Evolutionary conservation across 2,329 filamentous ascomycete species (phyloP).

Genomic region (Exophiala phaeomuriformis): DNA sequence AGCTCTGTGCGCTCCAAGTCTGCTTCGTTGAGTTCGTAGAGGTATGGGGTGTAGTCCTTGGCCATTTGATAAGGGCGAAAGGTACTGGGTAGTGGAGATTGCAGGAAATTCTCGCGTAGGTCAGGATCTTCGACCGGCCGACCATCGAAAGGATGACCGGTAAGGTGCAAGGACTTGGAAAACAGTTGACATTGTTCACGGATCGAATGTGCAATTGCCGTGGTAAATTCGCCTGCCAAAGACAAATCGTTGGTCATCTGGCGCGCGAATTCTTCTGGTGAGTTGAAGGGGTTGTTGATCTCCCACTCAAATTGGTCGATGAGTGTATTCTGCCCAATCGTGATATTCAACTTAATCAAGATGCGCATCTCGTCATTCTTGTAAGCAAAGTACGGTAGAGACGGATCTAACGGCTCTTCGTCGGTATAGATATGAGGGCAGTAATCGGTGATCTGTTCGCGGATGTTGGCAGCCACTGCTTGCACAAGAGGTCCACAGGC

Average conservation of each 20-base stretch:
- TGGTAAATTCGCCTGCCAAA: constrained; percentile 89
- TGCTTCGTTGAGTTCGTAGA: constrained; percentile 87
- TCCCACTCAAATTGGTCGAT: constrained; percentile 99
- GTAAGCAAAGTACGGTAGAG: constrained; percentile 84
- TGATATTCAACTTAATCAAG: constrained; percentile 92
- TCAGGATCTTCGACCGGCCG: constrained; percentile 88
- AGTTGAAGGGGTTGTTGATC: constrained; percentile 90
- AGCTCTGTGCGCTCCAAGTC: constrained; percentile 86
- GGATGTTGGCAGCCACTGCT: constrained; percentile 62
- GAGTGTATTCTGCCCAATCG: constrained; percentile 86
- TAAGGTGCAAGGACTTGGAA: constrained; percentile 83
- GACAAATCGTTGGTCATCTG: constrained; percentile 86
- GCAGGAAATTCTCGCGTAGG: constrained; percentile 74
- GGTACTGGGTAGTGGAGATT: constrained; percentile 70
- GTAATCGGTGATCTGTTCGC: constrained; percentile 86
- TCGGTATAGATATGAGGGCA: constrained; percentile 87
- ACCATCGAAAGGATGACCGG: constrained; percentile 91
- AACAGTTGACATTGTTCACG: constrained; percentile 93
- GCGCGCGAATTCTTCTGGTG: constrained; percentile 85
- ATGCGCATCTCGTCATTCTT: constrained; percentile 99
- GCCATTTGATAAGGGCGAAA: constrained; percentile 88
- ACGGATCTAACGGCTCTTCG: constrained; percentile 82
- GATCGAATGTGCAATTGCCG: constrained; percentile 95
- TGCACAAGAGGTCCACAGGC: constrained; percentile 49
- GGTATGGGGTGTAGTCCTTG: constrained; percentile 86